These are phyloP conservation scores for Anthoceros angustus DNA, from an alignment of 225 moss, liverwort and hornwort genomes.

Conservation along the genomic window DNA sequence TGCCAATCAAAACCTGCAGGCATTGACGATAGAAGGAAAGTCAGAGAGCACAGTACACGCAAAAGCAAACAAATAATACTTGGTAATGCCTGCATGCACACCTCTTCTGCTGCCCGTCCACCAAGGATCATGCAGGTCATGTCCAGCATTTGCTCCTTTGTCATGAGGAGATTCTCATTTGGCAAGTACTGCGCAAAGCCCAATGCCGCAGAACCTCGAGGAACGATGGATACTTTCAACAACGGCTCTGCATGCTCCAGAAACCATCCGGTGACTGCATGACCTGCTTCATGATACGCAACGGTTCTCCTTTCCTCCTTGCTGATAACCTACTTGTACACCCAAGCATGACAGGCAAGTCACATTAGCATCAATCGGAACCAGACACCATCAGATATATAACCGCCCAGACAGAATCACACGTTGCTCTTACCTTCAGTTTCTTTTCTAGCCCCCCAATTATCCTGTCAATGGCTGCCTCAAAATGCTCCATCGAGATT, in stretches of 20 bases:
- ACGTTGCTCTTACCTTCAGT: conserved; percentile 41
- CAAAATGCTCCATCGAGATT: conserved; percentile 92
- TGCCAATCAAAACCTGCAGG: conserved; percentile 62
- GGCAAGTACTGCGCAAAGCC: conserved; percentile 97
- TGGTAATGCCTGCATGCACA: conserved; percentile 9
- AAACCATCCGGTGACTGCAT: conserved; percentile 95
- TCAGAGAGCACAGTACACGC: neutral
- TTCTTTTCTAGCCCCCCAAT: conserved; percentile 98
- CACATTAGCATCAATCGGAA: neutral
- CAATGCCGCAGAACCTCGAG: conserved; percentile 90
- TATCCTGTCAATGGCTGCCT: conserved; percentile 90
- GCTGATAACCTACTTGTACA: conserved; percentile 59
- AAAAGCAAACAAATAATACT: neutral
- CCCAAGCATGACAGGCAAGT: neutral
- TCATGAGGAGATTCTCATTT: conserved; percentile 94
- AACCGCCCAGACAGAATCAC: neutral
- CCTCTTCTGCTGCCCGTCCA: conserved; percentile 97
- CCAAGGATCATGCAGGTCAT: conserved; percentile 99
- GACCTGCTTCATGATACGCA: conserved; percentile 95
- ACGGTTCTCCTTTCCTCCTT: conserved; percentile 97
- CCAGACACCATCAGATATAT: neutral
- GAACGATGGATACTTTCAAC: conserved; percentile 93
- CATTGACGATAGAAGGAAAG: neutral
- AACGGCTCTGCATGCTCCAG: conserved; percentile 84
- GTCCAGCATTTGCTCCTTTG: conserved; percentile 90